Evolutionary conservation across 139 green algal species (phyloP), one percentile per base, ranked within the genome.

Genomic region (Limnomonas spitsbergensis): DNA sequence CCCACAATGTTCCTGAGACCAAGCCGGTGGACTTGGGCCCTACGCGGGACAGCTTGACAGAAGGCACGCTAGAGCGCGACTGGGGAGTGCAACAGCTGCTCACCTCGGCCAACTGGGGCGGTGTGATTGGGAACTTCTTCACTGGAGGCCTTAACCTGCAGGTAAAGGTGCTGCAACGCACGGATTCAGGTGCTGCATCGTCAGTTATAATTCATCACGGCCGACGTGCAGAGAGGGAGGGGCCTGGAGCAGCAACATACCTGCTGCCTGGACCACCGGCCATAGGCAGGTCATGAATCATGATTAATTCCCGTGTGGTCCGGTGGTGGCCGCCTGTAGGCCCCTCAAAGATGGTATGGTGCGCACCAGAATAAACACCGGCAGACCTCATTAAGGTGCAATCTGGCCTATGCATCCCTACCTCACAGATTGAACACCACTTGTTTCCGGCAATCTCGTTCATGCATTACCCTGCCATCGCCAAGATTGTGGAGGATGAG

Each of bases 81-180:
- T 93, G 89, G 90, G 90, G 88, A 38, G 75, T 93, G 47, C 90
- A 94, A 87, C 90, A 96, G 87, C 67, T 97, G 37, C 75, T 94
- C 38, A 97, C 92, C 4, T 91, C 81, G 9, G 90, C 91, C 40
- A 92, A 95, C 85, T 97, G 91, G 91, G 92, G 92, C 37, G 91
- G 87, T 75, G 83, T 85, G 9, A 69, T 94, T 0, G 91, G 90
- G 76, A 93, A 92, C 88, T 95, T 97, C 87, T 91, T 97, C 75
- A 97, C 92, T 4, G 92, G 92, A 27, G 92, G 92, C 20, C 77
- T 94, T 2, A 92, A 91, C 83, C 86, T 93, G 81, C 88, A 94
- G 85, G 87, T 91, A 54, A 9, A n/a, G n/a, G n/a, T n/a, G n/a
- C n/a, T n/a, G n/a, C n/a, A n/a, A n/a, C n/a, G n/a, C n/a, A n/a